Base-by-base conservation (phyloP, 306 rosid species). In the Medicago ruthenica region DNA sequence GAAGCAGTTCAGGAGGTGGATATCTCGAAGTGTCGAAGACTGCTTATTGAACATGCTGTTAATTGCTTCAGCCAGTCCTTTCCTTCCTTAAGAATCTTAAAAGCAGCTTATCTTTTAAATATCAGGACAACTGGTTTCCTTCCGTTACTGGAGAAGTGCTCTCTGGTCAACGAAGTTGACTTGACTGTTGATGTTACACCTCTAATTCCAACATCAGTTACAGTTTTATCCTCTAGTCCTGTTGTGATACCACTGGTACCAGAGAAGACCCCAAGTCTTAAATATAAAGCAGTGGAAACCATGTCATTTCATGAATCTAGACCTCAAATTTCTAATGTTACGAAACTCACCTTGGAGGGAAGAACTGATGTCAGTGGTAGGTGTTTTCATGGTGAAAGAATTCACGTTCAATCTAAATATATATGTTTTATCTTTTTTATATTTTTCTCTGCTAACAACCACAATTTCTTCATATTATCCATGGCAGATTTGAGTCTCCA, bases 301-400 rank as follows among this genome's bases (percentile, higher is more conserved):
- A 71, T 69, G 55, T 41, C 76, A 66, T 62, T 84, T 76, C 60
- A 65, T 63, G 78, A 47, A 80, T 69, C 76, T 74, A 84, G 84
- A 74, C 76, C 55, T 55, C 75, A 51, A 5, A 67, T 85, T 66
- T 82, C 87, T 61, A 80, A 83, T 73, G 81, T 90, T 63, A 86
- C 85, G 73, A 90, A 84, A 77, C 90, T 92, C 77, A 83, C 80
- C 20, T 58, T 92, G 82, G 93, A 92, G 86, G 97, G 97, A 75
- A 86, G 89, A 86, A 87, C 84, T 53, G 93, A 92, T 79, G 80
- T 92, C 44, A 55, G 37, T 63, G 97, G 97, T 90, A 85, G 75
- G 96, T 80, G 13, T 54, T 75, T 68, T 66, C 77, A 50, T 74
- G 73, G 70, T 77, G 78, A 40, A 69, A 51, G 39, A 61, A 27